Conservation (phyloP, 2,329 filamentous ascomycete genomes). For the Colletotrichum lupini region DNA sequence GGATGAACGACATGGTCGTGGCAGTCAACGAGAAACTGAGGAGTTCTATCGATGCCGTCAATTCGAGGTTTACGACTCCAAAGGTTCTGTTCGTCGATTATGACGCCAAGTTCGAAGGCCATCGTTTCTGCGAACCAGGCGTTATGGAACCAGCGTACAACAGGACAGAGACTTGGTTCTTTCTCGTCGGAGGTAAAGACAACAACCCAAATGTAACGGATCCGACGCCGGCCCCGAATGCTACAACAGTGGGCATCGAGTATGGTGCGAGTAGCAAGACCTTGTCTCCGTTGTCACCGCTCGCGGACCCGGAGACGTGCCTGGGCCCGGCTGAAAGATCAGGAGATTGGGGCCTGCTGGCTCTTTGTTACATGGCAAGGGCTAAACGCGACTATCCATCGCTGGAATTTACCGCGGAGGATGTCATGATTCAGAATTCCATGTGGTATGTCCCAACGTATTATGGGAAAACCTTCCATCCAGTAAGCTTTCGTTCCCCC, state of each 20-base stretch:
- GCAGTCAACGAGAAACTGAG: constrained; percentile 54
- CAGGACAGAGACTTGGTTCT: constrained; percentile 59
- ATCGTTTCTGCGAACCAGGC: constrained; percentile 55
- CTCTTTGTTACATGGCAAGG: constrained; percentile 57
- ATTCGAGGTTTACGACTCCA: constrained; percentile 48
- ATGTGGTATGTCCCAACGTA: constrained; percentile 61
- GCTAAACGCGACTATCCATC: constrained; percentile 48
- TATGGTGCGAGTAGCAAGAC: constrained; percentile 23
- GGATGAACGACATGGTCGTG: constrained; percentile 58
- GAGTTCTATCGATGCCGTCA: constrained; percentile 48
- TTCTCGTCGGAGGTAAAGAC: constrained; percentile 57
- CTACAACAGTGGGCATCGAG: constrained; percentile 25
- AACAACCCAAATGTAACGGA: constrained; percentile 40
- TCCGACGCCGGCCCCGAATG: constrained; percentile 34
- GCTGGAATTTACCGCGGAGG: constrained; percentile 43
- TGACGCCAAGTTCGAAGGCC: constrained; percentile 55
- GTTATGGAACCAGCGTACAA: constrained; percentile 56
- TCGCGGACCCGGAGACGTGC: constrained; percentile 51
- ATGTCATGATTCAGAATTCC: constrained; percentile 44
- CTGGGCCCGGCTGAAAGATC: constrained; percentile 46
- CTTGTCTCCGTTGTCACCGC: constrained; percentile 44
- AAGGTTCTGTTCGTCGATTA: constrained; percentile 58
- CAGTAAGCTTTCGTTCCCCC: constrained; percentile 42
- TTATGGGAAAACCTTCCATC: constrained; percentile 59
- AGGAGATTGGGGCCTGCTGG: constrained; percentile 55